Evolutionary conservation across 139 green algal genomes (phyloP), one percentile per base, ranked within the genome.

Genomic region (Haematococcus lacustris): DNA sequence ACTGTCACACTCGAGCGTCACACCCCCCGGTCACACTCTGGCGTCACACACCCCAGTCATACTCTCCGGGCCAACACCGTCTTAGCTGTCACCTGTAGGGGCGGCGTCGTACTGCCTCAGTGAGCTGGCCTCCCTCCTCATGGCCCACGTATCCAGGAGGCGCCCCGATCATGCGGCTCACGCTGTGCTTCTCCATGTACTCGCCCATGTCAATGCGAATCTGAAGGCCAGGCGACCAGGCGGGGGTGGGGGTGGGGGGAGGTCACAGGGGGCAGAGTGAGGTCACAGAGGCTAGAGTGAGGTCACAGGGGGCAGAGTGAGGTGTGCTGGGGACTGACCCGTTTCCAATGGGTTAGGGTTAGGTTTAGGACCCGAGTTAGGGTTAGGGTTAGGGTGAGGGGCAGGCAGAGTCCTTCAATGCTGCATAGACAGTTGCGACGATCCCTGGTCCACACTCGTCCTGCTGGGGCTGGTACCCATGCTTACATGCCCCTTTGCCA

Each of bases 131-230:
- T 9, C 85, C 85, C 71, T 86, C 76, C 3, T 86, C 79, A 71
- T 90, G 77, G 5, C 85, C 85, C 21, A 90, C 67, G 73, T 88
- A 88, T n/a, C 83, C 83, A 88, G 94, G 94, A 3, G 95, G 94
- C 5, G 94, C 95, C 3, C 92, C 92, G 33, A 97, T 87, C 1
- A 97, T 86, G 1, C 92, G 70, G 34, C 66, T 84, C n/a, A 97
- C 92, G 30, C 68, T 88, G 83, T 97, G 92, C 85, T 96, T 94
- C 85, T 97, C 92, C 92, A 97, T 97, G 86, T 97, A 80, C 87
- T 98, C 95, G 62, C 86, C 90, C 95, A 99, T 99, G 86, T 98
- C 94, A 38, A 99, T 88, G 37, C 94, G 88, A 26, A 90, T 69
- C 71, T 78, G 74, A 38, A 63, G 9, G 43, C 9, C 43, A 53